Evolutionary conservation across 2,329 filamentous ascomycete genomes (phyloP).

Genomic region (Apiospora arundinis): DNA sequence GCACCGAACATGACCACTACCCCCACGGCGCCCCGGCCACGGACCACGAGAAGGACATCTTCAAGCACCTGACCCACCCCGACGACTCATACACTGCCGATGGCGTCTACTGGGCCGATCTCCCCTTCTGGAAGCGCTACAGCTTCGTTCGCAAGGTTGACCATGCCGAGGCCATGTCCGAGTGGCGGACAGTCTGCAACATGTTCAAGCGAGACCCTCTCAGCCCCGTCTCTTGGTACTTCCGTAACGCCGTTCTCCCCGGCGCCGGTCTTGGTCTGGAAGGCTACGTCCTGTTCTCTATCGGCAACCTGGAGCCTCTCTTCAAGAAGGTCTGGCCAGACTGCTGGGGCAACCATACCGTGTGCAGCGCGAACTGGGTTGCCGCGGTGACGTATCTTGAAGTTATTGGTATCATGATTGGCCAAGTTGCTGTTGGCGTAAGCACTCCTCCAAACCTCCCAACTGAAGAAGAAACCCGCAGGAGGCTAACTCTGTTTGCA

Average conservation of each 20-base stretch:
- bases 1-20: slow-evolving; percentile 56
- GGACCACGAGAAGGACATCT: slow-evolving; percentile 64
- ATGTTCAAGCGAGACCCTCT: slow-evolving; percentile 91
- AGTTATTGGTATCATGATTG: slow-evolving; percentile 92
- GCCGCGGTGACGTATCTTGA: slow-evolving; percentile 89
- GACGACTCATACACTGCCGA: slow-evolving; percentile 85
- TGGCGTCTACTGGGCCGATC: slow-evolving; percentile 92
- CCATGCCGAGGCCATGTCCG: slow-evolving; percentile 69
- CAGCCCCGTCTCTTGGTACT: slow-evolving; percentile 83
- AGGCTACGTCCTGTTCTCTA: slow-evolving; percentile 96
- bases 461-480: not conserved
- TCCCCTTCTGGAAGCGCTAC: slow-evolving; percentile 72
- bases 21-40: slow-evolving; percentile 49
- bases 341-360: slow-evolving; percentile 74
- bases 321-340: slow-evolving; percentile 76
- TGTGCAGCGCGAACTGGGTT: slow-evolving; percentile 82
- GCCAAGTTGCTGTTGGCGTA: slow-evolving; percentile 87
- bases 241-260: slow-evolving; percentile 88
- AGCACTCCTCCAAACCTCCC: slow-evolving; percentile 36
- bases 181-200: slow-evolving; percentile 69
- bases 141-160: slow-evolving; percentile 80
- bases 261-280: slow-evolving; percentile 92
- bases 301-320: slow-evolving; percentile 87
- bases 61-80: slow-evolving; percentile 82
- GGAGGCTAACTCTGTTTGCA: slow-evolving; percentile 33